Percentiles rank a stretch among this genome's conserved stretches.
Conservation (phyloP, 208 protist species). For the Trypanosoma theileri region DNA sequence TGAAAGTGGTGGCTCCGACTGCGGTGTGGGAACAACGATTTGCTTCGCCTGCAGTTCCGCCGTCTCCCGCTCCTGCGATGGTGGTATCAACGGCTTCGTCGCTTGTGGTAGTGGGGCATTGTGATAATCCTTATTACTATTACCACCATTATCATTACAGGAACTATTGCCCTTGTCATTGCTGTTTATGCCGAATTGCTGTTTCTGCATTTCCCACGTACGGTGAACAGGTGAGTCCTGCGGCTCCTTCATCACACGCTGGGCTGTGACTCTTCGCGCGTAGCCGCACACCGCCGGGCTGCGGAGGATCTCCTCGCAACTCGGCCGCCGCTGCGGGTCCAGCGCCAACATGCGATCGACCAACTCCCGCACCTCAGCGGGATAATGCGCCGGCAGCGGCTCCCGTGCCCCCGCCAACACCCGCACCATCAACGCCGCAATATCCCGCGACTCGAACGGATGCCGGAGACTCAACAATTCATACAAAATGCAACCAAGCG, state of each 20-base stretch:
- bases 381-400: constrained; percentile 73
- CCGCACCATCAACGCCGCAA: constrained; percentile 71
- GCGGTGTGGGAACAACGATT: constrained; percentile 18
- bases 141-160: neutral
- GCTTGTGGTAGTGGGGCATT: constrained; percentile 31
- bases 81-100: constrained; percentile 30
- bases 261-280: constrained; percentile 35
- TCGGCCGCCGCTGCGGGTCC: constrained; percentile 50
- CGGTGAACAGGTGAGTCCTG: constrained; percentile 33
- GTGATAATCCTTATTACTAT: constrained; percentile 5
- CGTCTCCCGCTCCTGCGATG: constrained; percentile 47
- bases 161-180: neutral
- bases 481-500: constrained; percentile 91
- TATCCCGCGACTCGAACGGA: constrained; percentile 80
- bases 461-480: constrained; percentile 85
- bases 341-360: constrained; percentile 66
- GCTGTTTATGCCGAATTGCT: constrained; percentile 11
- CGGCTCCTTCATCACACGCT: constrained; percentile 32
- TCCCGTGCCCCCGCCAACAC: constrained; percentile 68
- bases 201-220: constrained; percentile 39
- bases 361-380: constrained; percentile 43
- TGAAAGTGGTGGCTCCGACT: neutral
- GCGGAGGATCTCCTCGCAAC: constrained; percentile 66
- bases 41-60: constrained; percentile 21
- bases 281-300: constrained; percentile 52